Base-by-base conservation (phyloP, 1,284 basidiomycete species). In the Moesziomyces parantarcticus region DNA sequence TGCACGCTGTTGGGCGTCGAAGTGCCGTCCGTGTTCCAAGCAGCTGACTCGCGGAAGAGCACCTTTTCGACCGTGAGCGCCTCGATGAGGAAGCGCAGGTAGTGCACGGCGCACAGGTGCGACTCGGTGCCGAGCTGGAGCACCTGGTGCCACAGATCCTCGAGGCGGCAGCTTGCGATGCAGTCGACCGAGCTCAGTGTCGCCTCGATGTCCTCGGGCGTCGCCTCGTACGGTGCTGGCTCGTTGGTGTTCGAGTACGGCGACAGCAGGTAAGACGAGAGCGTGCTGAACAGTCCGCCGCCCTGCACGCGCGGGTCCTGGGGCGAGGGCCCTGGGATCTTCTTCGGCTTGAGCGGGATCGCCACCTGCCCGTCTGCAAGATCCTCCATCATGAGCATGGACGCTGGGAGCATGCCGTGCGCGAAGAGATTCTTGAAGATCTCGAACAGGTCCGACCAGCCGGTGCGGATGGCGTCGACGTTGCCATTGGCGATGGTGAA, bases 401-500 rank as follows among this genome's bases (percentile, higher is more conserved):
- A 87, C 5, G 95, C 22, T 1, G 80, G 77, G 9, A 99, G 86
- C 26, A 99, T 87, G 4, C 94, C 95, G 83, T 97, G 92, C 44
- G 96, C 85, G 85, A 99, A 99, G 23, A 99, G 87, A 36, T 94
- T 97, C 81, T 96, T 92, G 85, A 97, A 94, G 90, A 99, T 97
- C 84, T 97, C 95, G 78, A 99, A 97, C 60, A 99, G 94, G 82
- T 50, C 78, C 14, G 75, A 90, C 97, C 97, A 99, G 18, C 96
- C 94, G 82, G 94, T 92, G 39, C 94, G 89, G 56, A 99, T 89
- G 5, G 94, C 92, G 76, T 93, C 92, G n/a, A 93, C 93, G 83
- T 98, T 95, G 9, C 94, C 93, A 78, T 98, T 97, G 18, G 97
- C 93, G 56, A 99, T 97, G 62, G 95, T 97, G 86, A 99, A 99